Percentiles rank a stretch among this genome's conserved stretches.
Conservation (phyloP, 495 filamentous ascomycete species). For the Penicillium psychrofluorescens region DNA sequence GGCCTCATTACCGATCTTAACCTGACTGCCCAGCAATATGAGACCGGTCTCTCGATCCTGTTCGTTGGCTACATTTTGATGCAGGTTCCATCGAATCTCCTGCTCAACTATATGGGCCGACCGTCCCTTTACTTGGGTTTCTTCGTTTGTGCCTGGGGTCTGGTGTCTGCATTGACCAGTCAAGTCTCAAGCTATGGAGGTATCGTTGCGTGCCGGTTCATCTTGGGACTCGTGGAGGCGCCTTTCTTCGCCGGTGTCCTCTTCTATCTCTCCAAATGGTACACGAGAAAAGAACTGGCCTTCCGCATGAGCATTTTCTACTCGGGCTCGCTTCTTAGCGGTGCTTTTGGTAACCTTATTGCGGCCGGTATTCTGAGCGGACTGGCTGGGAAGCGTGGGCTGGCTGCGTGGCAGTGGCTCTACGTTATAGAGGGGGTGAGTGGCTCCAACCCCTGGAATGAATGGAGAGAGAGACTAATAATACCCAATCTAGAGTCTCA, state of each 20-base stretch:
- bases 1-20: constrained; percentile 40
- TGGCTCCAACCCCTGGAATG: too few relatives aligned
- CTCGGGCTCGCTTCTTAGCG: constrained; percentile 54
- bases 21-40: constrained; percentile 34
- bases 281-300: constrained; percentile 50
- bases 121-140: constrained; percentile 41
- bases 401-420: constrained; percentile 46
- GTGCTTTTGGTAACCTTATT: constrained; percentile 59
- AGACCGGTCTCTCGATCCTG: constrained; percentile 42
- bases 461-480: too few relatives aligned
- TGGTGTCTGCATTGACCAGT: constrained; percentile 44
- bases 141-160: constrained; percentile 47
- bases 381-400: constrained; percentile 30
- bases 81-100: constrained; percentile 54
- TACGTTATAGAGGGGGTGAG: constrained; percentile 42
- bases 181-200: constrained; percentile 44
- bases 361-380: constrained; percentile 45
- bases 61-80: constrained; percentile 49
- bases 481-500: constrained; percentile 8
- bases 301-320: constrained; percentile 60
- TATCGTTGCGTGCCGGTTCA: constrained; percentile 47
- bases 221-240: constrained; percentile 47
- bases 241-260: constrained; percentile 46
- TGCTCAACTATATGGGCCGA: constrained; percentile 50
- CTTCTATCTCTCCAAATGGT: constrained; percentile 55